Conservation (phyloP, 2,329 filamentous ascomycete genomes). For the Diaporthe ilicicola region DNA sequence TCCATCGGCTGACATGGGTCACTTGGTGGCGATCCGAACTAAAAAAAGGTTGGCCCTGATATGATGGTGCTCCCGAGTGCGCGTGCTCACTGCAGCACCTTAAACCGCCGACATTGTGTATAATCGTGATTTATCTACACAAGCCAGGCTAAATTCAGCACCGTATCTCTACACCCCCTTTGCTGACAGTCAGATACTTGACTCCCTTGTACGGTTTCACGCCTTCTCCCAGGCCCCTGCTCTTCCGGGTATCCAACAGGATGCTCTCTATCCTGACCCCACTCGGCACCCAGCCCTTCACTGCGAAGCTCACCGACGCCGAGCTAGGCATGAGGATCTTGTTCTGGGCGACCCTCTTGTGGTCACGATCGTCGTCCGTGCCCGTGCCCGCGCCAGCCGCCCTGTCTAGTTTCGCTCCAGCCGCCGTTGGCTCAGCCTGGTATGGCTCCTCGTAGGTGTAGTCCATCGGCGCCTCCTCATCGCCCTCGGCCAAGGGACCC, state of each 20-base stretch:
- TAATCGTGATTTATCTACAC: neutral
- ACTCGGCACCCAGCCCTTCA: constrained; percentile 74
- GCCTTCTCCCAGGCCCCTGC: constrained; percentile 83
- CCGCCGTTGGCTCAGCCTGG: constrained; percentile 52
- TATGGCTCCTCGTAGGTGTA: constrained; percentile 66
- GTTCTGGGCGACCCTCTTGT: constrained; percentile 70
- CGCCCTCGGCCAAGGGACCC: constrained; percentile 63
- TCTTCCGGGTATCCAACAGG: constrained; percentile 77
- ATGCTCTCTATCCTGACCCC: constrained; percentile 75
- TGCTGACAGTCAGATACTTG: constrained; percentile 88
- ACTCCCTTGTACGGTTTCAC: constrained; percentile 98
- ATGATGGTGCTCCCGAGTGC: neutral
- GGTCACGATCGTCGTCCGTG: constrained; percentile 57
- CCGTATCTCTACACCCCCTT: constrained; percentile 70
- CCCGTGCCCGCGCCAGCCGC: constrained; percentile 41
- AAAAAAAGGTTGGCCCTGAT: neutral
- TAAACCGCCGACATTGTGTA: neutral
- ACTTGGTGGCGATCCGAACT: neutral
- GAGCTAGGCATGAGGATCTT: constrained; percentile 83
- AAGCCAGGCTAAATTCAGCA: constrained; percentile 50
- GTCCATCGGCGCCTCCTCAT: constrained; percentile 58
- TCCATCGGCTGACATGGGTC: neutral
- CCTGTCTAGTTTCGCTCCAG: constrained; percentile 46
- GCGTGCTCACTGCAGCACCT: too few relatives aligned
- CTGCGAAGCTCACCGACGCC: constrained; percentile 75